These are phyloP conservation scores for Nannochloris sp. DNA, from an alignment of 139 green algal species.

Conservation along the genomic window DNA sequence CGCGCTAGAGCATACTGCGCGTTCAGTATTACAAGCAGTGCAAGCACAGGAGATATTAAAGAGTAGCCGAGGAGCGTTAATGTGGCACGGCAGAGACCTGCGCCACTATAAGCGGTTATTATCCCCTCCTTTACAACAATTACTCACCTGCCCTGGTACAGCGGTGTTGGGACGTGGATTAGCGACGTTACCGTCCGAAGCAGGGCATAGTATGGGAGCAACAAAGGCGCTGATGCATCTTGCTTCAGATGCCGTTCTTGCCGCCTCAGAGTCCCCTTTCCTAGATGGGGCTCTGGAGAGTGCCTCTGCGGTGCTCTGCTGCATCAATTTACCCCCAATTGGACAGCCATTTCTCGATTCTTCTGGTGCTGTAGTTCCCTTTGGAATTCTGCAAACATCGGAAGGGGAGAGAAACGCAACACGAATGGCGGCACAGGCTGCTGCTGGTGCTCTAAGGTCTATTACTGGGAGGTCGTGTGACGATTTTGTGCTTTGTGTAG, in stretches of 20 bases:
- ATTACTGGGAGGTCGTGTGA: conserved; percentile 47
- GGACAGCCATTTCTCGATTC: conserved; percentile 1
- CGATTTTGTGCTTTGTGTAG: conserved; percentile 65
- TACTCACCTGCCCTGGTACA: conserved; percentile 17
- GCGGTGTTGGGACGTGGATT: conserved; percentile 54
- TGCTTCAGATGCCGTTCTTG: conserved; percentile 35
- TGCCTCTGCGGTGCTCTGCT: conserved; percentile 57
- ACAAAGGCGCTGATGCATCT: conserved; percentile 42
- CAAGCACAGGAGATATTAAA: conserved; percentile 59
- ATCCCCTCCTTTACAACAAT: conserved; percentile 52
- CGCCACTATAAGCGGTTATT: conserved; percentile 59
- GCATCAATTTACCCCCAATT: conserved; percentile 50
- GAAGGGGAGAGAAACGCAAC: conserved; percentile 5
- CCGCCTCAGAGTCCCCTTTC: conserved; percentile 68
- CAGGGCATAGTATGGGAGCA: conserved; percentile 40
- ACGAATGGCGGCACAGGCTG: conserved; percentile 36
- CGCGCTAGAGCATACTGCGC: conserved; percentile 67
- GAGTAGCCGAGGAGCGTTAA: conserved; percentile 40
- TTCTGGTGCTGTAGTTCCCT: neutral
- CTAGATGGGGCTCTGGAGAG: conserved; percentile 45
- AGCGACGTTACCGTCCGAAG: conserved; percentile 39
- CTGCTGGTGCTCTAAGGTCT: conserved; percentile 28
- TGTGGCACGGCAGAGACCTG: conserved; percentile 71
- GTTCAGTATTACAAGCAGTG: conserved; percentile 59
- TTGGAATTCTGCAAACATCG: neutral